These are phyloP conservation scores for Soucietia sequanensis DNA, from an alignment of 805 yeast species.

Conservation along the genomic window DNA sequence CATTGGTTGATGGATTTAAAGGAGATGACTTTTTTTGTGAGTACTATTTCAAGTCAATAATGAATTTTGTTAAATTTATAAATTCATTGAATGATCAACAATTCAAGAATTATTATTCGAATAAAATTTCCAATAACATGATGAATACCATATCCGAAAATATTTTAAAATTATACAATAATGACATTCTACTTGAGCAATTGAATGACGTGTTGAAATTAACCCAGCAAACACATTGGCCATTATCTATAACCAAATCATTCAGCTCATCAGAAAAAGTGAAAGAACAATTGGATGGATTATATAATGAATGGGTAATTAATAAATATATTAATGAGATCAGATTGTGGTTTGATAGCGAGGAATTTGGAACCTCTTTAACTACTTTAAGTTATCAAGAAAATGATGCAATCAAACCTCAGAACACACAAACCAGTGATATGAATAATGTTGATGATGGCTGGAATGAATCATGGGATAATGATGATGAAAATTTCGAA, in stretches of 20 bases:
- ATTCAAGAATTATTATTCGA: conserved; percentile 23
- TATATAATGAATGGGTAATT: conserved; percentile 30
- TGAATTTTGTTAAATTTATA: conserved; percentile 27
- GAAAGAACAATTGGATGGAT: conserved; percentile 22
- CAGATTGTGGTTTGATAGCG: conserved; percentile 17
- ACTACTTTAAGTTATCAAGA: no score
- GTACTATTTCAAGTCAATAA: conserved; percentile 20
- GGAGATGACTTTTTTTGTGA: conserved; percentile 1
- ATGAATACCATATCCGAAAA: conserved; percentile 29
- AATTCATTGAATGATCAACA: conserved; percentile 20
- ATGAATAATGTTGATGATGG: conserved; percentile 11
- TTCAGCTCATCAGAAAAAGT: conserved; percentile 13
- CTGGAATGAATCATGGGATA: conserved; percentile 15
- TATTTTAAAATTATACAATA: conserved; percentile 20
- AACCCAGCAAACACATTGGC: conserved; percentile 9
- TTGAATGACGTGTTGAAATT: conserved; percentile 15
- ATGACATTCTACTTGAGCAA: conserved; percentile 13
- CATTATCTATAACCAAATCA: neutral
- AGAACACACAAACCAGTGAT: conserved; percentile 4
- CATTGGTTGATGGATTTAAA: conserved; percentile 1
- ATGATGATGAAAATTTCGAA: conserved; percentile 8
- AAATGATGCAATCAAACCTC: neutral
- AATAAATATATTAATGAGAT: conserved; percentile 32
- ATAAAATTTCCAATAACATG: conserved; percentile 28
- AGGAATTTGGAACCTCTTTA: conserved; percentile 5